Evolutionary conservation across 768 basidiomycete genomes (phyloP).

Genomic region (Boletus barrowsii): DNA sequence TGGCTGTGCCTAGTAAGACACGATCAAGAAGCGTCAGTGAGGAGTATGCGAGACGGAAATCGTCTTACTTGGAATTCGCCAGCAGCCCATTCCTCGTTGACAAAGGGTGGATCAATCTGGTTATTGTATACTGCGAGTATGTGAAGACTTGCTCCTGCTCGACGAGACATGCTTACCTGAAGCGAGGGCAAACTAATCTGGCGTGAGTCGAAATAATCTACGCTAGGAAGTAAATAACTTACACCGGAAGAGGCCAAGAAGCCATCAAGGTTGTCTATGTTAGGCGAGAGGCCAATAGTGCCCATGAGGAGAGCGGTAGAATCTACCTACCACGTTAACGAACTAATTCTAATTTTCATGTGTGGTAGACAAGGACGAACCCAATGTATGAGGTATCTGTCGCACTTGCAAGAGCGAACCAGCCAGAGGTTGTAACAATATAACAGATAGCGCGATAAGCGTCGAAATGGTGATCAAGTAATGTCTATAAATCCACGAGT

Average conservation of each 20-base stretch:
- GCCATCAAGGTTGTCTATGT: slow-evolving; percentile 43
- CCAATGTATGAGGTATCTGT: slow-evolving; percentile 17
- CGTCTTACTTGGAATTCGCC: slow-evolving; percentile 47
- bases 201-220: not conserved
- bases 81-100: slow-evolving; percentile 49
- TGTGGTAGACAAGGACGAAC: slow-evolving; percentile 11
- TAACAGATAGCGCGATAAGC: slow-evolving; percentile 42
- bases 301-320: slow-evolving; percentile 39
- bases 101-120: slow-evolving; percentile 58
- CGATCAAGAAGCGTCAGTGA: not conserved
- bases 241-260: slow-evolving; percentile 63
- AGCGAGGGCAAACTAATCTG: slow-evolving; percentile 34
- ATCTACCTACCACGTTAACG: slow-evolving; percentile 25
- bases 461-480: slow-evolving; percentile 52
- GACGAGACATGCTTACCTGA: slow-evolving; percentile 17
- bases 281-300: slow-evolving; percentile 44
- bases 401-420: slow-evolving; percentile 31
- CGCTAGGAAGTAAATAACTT: slow-evolving; percentile 15
- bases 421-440: slow-evolving; percentile 59
- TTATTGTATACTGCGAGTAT: slow-evolving; percentile 30
- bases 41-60: not conserved
- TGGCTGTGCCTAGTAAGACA: slow-evolving; percentile 39
- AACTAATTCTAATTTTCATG: not conserved
- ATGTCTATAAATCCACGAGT: slow-evolving; percentile 51
- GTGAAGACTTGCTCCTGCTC: not conserved